Evolutionary conservation across 148 eudicot species (phyloP).

Genomic region (Rhododendron simsii): DNA sequence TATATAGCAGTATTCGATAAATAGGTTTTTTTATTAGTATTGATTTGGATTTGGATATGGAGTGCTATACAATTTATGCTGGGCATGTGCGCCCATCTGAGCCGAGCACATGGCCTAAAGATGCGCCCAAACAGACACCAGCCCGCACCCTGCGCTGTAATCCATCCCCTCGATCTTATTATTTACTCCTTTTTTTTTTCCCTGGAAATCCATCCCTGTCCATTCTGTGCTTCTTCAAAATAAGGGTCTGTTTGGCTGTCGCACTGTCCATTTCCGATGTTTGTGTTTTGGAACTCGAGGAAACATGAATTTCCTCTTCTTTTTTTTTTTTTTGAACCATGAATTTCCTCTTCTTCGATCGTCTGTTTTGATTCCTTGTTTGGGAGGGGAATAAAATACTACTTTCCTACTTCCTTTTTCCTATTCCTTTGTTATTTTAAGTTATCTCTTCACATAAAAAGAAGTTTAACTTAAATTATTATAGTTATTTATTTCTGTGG

Average conservation of each 20-base stretch:
- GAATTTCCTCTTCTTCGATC: background rate
- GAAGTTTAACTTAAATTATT: too few relatives aligned
- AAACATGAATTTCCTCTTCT: background rate
- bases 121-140: slow-evolving; percentile 5
- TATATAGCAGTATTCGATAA: too few relatives aligned
- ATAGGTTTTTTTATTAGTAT: too few relatives aligned
- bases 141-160: slow-evolving; percentile 8
- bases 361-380: background rate
- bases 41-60: background rate
- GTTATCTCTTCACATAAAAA: too few relatives aligned
- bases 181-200: too few relatives aligned
- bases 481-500: too few relatives aligned
- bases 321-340: too few relatives aligned
- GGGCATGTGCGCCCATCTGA: slow-evolving; percentile 18
- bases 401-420: background rate
- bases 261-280: background rate
- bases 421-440: too few relatives aligned
- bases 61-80: background rate
- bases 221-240: background rate
- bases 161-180: background rate
- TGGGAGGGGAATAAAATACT: background rate
- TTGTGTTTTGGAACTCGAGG: background rate
- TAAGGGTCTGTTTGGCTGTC: background rate
- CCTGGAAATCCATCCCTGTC: background rate
- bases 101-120: slow-evolving; percentile 15